Conservation (phyloP, 257 asterid genomes). For the Forsythia suspensa region DNA sequence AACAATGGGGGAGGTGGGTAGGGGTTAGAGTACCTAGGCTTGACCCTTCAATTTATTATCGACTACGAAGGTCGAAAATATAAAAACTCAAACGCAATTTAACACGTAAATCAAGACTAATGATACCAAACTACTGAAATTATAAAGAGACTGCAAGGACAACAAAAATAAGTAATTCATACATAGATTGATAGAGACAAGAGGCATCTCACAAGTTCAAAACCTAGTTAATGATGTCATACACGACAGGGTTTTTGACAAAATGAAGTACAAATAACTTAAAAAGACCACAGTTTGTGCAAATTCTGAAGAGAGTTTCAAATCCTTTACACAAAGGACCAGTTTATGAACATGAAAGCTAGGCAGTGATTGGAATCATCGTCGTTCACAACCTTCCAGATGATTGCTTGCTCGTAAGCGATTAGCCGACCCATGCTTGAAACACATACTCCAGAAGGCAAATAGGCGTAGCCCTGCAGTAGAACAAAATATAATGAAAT, state of each 20-base stretch:
- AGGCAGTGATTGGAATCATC: constrained; percentile 80
- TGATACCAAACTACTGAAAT: background rate
- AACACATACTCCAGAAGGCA: constrained; percentile 77
- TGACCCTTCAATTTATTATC: too few relatives aligned
- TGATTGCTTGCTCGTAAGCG: constrained; percentile 79
- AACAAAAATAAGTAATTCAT: background rate
- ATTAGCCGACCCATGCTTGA: constrained; percentile 95
- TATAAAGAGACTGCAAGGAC: background rate
- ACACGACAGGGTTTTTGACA: background rate
- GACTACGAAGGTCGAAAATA: too few relatives aligned
- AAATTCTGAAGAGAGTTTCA: background rate
- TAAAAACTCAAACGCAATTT: too few relatives aligned
- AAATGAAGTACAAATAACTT: background rate
- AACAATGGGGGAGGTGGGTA: too few relatives aligned
- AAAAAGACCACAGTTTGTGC: background rate
- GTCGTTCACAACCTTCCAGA: constrained; percentile 86
- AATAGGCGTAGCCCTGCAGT: constrained; percentile 71
- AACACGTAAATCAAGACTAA: background rate
- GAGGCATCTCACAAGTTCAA: background rate
- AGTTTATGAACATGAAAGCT: constrained; percentile 91
- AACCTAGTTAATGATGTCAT: background rate
- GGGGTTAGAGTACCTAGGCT: too few relatives aligned
- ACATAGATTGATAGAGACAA: background rate
- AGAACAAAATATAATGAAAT: background rate
- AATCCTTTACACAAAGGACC: constrained; percentile 66